These are phyloP conservation scores for Oidiodendron maius DNA, from an alignment of 495 filamentous ascomycete species.

Conservation along the genomic window DNA sequence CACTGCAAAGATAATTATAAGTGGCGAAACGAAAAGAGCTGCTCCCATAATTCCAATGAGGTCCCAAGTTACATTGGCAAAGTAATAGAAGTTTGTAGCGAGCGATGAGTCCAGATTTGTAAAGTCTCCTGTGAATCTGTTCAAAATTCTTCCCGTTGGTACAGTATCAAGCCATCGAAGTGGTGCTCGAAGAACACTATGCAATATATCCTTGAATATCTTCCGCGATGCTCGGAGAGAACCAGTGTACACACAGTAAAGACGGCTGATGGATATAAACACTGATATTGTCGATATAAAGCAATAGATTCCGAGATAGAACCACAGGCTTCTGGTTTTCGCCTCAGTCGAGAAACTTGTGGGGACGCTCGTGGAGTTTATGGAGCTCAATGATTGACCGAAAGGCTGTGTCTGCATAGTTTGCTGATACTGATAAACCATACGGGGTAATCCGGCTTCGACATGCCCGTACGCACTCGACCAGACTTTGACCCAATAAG, in stretches of 20 bases:
- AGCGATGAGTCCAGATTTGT: conserved; percentile 45
- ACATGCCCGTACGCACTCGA: conserved; percentile 25
- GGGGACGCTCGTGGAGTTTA: no score
- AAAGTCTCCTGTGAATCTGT: conserved; percentile 59
- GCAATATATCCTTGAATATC: conserved; percentile 47
- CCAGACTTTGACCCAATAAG: conserved; percentile 22
- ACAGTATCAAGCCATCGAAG: conserved; percentile 58
- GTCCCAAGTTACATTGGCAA: conserved; percentile 28
- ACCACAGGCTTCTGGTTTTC: conserved; percentile 20
- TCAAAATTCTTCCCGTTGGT: conserved; percentile 54
- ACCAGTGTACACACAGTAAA: conserved; percentile 11
- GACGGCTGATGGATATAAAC: conserved; percentile 4
- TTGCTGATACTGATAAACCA: conserved; percentile 7
- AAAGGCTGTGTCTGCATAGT: conserved; percentile 5
- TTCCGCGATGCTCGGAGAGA: conserved; percentile 43
- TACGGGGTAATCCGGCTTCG: conserved; percentile 4
- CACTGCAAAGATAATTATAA: conserved; percentile 38
- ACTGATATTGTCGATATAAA: conserved; percentile 43
- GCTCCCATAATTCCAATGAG: conserved; percentile 38
- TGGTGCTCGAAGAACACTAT: conserved; percentile 46
- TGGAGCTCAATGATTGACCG: background rate
- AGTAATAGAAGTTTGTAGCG: conserved; percentile 34
- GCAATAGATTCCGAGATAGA: conserved; percentile 65
- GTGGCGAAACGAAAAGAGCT: conserved; percentile 36
- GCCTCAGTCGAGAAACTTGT: conserved; percentile 1